A percentile compares a stretch with the other conserved stretches of the same genome.
Evolutionary conservation across 2,329 filamentous ascomycete genomes (phyloP).

Genomic region (Truncatella angustata): DNA sequence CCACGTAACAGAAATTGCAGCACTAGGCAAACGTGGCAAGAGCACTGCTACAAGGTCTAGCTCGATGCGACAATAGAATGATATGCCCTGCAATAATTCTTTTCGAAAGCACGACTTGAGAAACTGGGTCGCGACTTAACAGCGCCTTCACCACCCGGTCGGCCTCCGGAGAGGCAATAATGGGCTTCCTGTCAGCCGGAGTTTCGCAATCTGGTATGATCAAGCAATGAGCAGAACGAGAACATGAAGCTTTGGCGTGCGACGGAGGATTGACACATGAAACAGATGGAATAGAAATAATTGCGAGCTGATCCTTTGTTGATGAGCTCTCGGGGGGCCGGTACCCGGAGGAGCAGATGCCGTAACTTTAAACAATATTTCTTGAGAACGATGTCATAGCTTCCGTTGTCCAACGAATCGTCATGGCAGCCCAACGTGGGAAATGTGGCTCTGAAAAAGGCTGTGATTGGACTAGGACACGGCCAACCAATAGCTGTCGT

Average conservation of each 20-base stretch:
- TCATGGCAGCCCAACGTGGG: constrained; percentile 27
- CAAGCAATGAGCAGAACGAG: not conserved
- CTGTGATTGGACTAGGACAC: constrained; percentile 21
- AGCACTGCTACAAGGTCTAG: too few relatives aligned
- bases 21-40: too few relatives aligned
- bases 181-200: not conserved
- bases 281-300: not conserved
- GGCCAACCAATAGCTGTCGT: not conserved
- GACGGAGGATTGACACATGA: not conserved
- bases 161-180: not conserved
- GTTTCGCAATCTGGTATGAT: not conserved
- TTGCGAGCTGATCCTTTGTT: not conserved
- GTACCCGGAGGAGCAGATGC: not conserved
- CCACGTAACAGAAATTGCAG: too few relatives aligned
- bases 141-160: not conserved
- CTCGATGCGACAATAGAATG: too few relatives aligned
- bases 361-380: constrained; percentile 2
- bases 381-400: constrained; percentile 20
- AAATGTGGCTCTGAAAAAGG: constrained; percentile 15
- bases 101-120: not conserved
- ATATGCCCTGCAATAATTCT: too few relatives aligned
- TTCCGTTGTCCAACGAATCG: constrained; percentile 24
- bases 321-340: not conserved
- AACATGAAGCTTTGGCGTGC: not conserved
- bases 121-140: not conserved